Base-by-base conservation (phyloP, 257 asterid genomes). In the Nicotiana sylvestris region DNA sequence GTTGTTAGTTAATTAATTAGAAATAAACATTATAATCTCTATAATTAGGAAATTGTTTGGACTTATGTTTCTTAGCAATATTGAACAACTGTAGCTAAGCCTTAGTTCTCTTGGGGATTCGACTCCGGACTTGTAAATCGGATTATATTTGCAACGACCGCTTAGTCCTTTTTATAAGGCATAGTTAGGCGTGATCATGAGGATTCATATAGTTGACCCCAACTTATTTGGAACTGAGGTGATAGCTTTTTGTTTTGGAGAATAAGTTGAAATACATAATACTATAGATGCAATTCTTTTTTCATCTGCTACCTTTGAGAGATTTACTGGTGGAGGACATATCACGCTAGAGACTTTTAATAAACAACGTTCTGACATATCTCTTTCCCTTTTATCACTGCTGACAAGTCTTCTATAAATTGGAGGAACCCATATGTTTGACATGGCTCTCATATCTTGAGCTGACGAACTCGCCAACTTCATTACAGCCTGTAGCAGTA, bases 321-420 rank as follows among this genome's bases (percentile, higher is more conserved):
- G 97, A 79, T 82, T 83, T 57, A 79, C 74, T 83, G 91, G 92
- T 55, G 91, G 92, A 80, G 93, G 97, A 80, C 87, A 87, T 85
- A 94, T 87, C 77, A 86, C 32, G 62, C 87, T 87, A 86, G 81
- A 88, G 78, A 90, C 85, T 89, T 92, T 91, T 85, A 88, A 88
- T 90, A 92, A 89, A 84, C 96, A 94, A 81, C 95, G 91, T 83
- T 92, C 97, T 3, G 98, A 89, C 89, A 91, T 91, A 70, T 92
- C 97, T 87, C 94, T 90, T 85, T 94, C 97, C 87, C 93, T 92
- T 89, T 90, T 94, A 81, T 94, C 88, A 51, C 78, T 65, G 88
- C 95, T 92, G 85, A 91, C 90, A 74, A 94, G 98, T 87, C 98
- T 89, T 90, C 92, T 90, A 83, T 94, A 92, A 74, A 94, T 84